These are phyloP conservation scores for Comarum palustre DNA, from an alignment of 306 rosid species.

Conservation along the genomic window DNA sequence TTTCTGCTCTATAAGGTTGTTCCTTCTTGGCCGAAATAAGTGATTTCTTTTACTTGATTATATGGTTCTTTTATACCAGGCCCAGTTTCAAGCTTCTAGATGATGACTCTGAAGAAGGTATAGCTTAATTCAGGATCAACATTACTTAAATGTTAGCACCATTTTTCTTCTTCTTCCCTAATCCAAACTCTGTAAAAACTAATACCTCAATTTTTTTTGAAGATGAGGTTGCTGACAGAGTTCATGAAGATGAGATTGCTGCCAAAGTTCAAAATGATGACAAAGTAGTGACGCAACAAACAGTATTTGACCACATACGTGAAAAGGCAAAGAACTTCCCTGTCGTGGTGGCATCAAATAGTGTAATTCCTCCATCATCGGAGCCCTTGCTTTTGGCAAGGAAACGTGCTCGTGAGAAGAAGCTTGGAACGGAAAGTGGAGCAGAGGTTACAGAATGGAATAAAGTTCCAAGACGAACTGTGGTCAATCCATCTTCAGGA, in stretches of 20 bases:
- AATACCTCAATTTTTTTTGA: slow-evolving; percentile 22
- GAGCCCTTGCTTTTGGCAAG: slow-evolving; percentile 45
- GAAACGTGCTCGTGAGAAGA: slow-evolving; percentile 49
- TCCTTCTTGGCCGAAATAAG: slow-evolving; percentile 16
- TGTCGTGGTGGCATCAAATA: slow-evolving; percentile 43
- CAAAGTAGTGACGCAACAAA: slow-evolving; percentile 58
- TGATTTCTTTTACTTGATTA: neutral
- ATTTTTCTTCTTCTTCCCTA: neutral
- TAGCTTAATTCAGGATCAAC: slow-evolving; percentile 7
- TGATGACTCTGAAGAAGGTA: slow-evolving; percentile 66
- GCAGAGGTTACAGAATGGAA: slow-evolving; percentile 48
- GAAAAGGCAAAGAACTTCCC: slow-evolving; percentile 76
- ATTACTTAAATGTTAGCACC: neutral
- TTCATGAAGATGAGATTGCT: slow-evolving; percentile 46
- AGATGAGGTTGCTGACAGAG: slow-evolving; percentile 43
- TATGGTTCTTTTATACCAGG: slow-evolving; percentile 39
- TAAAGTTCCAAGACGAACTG: slow-evolving; percentile 29
- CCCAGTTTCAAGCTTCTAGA: slow-evolving; percentile 80
- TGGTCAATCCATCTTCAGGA: slow-evolving; percentile 36
- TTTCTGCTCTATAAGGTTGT: slow-evolving; percentile 11
- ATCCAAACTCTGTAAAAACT: slow-evolving; percentile 6
- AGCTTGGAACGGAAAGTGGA: slow-evolving; percentile 37
- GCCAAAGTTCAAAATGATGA: slow-evolving; percentile 44
- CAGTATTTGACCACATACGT: slow-evolving; percentile 88
- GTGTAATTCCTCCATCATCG: slow-evolving; percentile 40